Evolutionary conservation across 208 protist species (phyloP).

Genomic region (Crithidia sp.): DNA sequence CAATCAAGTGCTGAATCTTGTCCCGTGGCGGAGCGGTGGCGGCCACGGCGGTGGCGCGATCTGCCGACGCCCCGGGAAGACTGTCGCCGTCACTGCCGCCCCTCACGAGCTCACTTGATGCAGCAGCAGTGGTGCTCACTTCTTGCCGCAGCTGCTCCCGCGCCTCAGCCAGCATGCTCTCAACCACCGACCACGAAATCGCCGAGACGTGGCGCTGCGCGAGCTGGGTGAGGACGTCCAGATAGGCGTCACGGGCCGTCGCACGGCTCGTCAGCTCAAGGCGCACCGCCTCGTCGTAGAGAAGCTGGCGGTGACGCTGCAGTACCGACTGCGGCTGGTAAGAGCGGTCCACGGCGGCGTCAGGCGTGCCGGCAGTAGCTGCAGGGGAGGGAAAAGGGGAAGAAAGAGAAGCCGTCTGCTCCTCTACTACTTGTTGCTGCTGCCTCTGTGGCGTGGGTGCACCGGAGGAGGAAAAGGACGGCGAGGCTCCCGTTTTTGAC

Average conservation of each 20-base stretch:
- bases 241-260: slow-evolving; percentile 41
- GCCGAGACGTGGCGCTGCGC: slow-evolving; percentile 36
- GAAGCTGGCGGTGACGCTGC: slow-evolving; percentile 35
- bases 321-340: slow-evolving; percentile 38
- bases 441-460: no score
- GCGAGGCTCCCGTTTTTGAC: no score
- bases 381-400: no score
- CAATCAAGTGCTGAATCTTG: slow-evolving; percentile 46
- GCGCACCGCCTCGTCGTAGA: slow-evolving; percentile 42
- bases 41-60: neutral
- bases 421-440: no score
- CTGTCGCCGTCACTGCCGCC: neutral
- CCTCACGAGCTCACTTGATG: neutral
- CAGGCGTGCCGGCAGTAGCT: neutral
- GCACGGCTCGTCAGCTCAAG: slow-evolving; percentile 44
- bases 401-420: no score
- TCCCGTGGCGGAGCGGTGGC: neutral
- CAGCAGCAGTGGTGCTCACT: slow-evolving; percentile 25
- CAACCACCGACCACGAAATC: slow-evolving; percentile 36
- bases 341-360: slow-evolving; percentile 7
- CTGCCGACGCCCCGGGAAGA: neutral
- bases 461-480: no score
- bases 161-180: slow-evolving; percentile 33
- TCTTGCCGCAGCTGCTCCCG: slow-evolving; percentile 38
- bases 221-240: slow-evolving; percentile 52